Evolutionary conservation across 1,139 yeast species (phyloP).

Genomic region (Arxiozyma slooffiae): DNA sequence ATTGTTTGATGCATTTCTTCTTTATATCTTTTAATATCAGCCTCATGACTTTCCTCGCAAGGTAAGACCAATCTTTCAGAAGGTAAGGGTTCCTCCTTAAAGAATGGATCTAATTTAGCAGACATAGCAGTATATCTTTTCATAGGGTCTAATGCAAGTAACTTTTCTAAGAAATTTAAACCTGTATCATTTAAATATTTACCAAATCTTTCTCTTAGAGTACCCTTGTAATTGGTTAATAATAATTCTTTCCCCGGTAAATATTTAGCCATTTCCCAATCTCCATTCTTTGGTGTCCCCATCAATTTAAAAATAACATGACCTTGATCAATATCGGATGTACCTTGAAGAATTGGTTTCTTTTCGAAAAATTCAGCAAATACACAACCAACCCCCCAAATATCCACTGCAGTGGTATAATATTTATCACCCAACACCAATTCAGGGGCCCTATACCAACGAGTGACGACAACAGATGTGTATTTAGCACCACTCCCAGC

Average conservation of each 20-base stretch:
- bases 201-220: conserved; percentile 43
- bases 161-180: conserved; percentile 40
- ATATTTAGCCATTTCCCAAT: conserved; percentile 55
- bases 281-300: conserved; percentile 63
- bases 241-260: conserved; percentile 50
- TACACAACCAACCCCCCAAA: conserved; percentile 97
- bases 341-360: conserved; percentile 77
- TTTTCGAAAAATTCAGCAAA: conserved; percentile 81
- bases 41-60: conserved; percentile 83
- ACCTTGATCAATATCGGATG: conserved; percentile 85
- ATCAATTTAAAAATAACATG: conserved; percentile 66
- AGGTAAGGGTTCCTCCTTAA: conserved; percentile 56
- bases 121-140: conserved; percentile 67
- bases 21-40: conserved; percentile 60
- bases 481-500: conserved; percentile 56
- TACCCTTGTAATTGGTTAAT: conserved; percentile 39
- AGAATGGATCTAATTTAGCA: conserved; percentile 65
- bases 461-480: conserved; percentile 85
- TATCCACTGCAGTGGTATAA: conserved; percentile 88
- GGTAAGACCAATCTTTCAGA: conserved; percentile 49
- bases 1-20: conserved; percentile 31
- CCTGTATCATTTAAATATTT: conserved; percentile 28
- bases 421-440: conserved; percentile 71
- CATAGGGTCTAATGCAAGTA: conserved; percentile 59
- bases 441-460: conserved; percentile 98